A percentile compares a stretch with the other conserved stretches of the same genome.
Conservation (phyloP, 2,329 filamentous ascomycete species). For the Penicillium sp. region DNA sequence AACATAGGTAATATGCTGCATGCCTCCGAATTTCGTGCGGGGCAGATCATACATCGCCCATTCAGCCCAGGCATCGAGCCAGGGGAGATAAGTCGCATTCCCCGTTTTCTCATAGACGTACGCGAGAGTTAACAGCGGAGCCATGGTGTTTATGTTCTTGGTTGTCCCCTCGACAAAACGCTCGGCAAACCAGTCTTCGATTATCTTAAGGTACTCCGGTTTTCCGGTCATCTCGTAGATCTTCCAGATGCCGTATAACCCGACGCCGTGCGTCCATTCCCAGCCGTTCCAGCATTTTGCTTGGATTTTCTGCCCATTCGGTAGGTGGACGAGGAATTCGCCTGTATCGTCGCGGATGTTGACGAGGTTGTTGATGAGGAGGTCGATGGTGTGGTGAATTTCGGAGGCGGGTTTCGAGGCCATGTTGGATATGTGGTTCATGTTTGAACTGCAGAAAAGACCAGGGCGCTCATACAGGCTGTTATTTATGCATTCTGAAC, state of each 20-base stretch:
- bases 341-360: constrained; percentile 78
- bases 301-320: constrained; percentile 76
- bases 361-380: constrained; percentile 73
- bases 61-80: constrained; percentile 80
- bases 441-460: constrained; percentile 9
- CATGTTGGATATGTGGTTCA: no score
- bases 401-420: constrained; percentile 35
- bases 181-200: constrained; percentile 73
- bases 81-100: constrained; percentile 71
- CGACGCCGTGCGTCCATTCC: constrained; percentile 83
- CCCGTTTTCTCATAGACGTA: constrained; percentile 76
- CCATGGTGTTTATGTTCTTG: constrained; percentile 90
- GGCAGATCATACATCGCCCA: constrained; percentile 80
- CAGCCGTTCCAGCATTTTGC: constrained; percentile 77
- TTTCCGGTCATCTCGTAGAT: constrained; percentile 76
- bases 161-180: constrained; percentile 73
- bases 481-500: no score
- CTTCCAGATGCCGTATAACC: constrained; percentile 80
- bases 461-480: no score
- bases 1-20: constrained; percentile 77
- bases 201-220: constrained; percentile 63
- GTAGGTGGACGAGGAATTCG: constrained; percentile 71
- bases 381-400: constrained; percentile 62
- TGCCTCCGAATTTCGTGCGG: constrained; percentile 70
- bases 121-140: constrained; percentile 74